A percentile compares a stretch with the other conserved stretches of the same genome.
These are phyloP conservation scores for Trichosporon inkin DNA, from an alignment of 1,284 basidiomycete genomes.

Conservation along the genomic window DNA sequence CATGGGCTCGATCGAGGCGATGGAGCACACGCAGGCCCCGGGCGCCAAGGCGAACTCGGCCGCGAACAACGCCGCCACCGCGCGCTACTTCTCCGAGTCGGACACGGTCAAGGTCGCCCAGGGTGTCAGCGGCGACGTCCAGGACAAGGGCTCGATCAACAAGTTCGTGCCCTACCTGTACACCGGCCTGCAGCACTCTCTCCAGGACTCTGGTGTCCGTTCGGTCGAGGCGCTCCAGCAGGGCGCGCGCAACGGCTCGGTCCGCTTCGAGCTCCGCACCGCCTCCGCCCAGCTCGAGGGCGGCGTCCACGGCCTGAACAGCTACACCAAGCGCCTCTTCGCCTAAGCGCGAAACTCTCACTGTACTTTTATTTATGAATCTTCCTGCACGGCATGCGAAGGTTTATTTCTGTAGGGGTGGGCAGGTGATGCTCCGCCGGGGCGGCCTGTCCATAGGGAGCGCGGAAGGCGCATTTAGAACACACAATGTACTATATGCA, in stretches of 20 bases:
- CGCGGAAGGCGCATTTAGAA: neutral
- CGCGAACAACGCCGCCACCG: constrained; percentile 89
- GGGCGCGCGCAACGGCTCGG: constrained; percentile 62
- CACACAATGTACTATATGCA: constrained; percentile 17
- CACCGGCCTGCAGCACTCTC: constrained; percentile 88
- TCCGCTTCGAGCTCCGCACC: constrained; percentile 91
- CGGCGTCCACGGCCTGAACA: constrained; percentile 85
- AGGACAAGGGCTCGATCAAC: constrained; percentile 92
- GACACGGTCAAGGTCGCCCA: constrained; percentile 95
- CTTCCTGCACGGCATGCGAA: neutral
- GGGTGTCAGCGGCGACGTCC: constrained; percentile 93
- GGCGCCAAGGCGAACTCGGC: constrained; percentile 55
- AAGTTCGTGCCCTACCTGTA: constrained; percentile 89
- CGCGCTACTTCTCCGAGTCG: constrained; percentile 94
- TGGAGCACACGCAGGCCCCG: constrained; percentile 72
- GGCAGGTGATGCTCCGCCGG: too few species aligned
- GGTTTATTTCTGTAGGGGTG: too few species aligned
- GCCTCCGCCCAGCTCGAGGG: constrained; percentile 95
- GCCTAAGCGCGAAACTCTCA: constrained; percentile 40
- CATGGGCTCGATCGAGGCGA: constrained; percentile 95
- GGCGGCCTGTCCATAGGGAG: too few species aligned
- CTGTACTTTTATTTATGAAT: constrained; percentile 7
- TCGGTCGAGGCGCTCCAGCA: constrained; percentile 58
- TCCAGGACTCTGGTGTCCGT: constrained; percentile 87
- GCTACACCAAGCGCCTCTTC: constrained; percentile 62